Evolutionary conservation across 352 stramenopile species (phyloP).

Genomic region (Phytopythium chamaehyphon): DNA sequence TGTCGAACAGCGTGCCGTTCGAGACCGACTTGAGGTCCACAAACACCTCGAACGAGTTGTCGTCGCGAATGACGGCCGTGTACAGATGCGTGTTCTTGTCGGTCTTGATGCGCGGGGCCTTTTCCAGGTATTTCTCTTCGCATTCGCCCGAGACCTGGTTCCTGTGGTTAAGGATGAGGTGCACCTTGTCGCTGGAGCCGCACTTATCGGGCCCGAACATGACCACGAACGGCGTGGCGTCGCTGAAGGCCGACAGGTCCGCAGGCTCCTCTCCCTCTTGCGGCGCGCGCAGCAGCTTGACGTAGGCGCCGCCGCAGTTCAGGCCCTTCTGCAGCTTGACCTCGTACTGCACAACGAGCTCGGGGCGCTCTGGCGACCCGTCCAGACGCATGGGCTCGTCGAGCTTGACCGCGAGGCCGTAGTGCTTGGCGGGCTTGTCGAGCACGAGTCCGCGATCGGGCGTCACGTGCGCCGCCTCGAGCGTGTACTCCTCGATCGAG

Average conservation of each 20-base stretch:
- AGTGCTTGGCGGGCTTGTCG: slow-evolving; percentile 67
- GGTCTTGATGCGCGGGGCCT: slow-evolving; percentile 70
- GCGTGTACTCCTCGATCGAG: slow-evolving; percentile 55
- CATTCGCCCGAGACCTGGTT: slow-evolving; percentile 90
- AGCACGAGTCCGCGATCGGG: slow-evolving; percentile 73
- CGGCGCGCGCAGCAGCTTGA: slow-evolving; percentile 90
- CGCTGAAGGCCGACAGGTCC: slow-evolving; percentile 67
- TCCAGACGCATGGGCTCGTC: slow-evolving; percentile 62
- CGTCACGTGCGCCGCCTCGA: slow-evolving; percentile 45
- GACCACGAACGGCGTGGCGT: slow-evolving; percentile 89
- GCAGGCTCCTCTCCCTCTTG: slow-evolving; percentile 13
- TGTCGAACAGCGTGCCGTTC: slow-evolving; percentile 76
- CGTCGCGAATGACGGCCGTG: slow-evolving; percentile 87
- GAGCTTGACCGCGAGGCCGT: slow-evolving; percentile 73
- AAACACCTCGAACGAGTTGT: slow-evolving; percentile 91
- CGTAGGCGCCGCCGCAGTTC: slow-evolving; percentile 90
- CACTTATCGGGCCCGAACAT: slow-evolving; percentile 97
- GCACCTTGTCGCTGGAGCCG: slow-evolving; percentile 91
- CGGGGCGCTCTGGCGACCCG: slow-evolving; percentile 60
- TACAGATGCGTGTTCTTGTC: slow-evolving; percentile 91
- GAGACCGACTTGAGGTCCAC: slow-evolving; percentile 85
- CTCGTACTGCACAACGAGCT: slow-evolving; percentile 94
- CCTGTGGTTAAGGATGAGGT: slow-evolving; percentile 95
- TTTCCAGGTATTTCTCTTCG: slow-evolving; percentile 93
- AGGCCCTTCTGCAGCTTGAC: slow-evolving; percentile 91